Percentiles rank a stretch among this genome's conserved stretches.
phyloP scores from a whole-genome alignment of 2,329 filamentous ascomycete species.

The Lachnellula hyalina region DNA sequence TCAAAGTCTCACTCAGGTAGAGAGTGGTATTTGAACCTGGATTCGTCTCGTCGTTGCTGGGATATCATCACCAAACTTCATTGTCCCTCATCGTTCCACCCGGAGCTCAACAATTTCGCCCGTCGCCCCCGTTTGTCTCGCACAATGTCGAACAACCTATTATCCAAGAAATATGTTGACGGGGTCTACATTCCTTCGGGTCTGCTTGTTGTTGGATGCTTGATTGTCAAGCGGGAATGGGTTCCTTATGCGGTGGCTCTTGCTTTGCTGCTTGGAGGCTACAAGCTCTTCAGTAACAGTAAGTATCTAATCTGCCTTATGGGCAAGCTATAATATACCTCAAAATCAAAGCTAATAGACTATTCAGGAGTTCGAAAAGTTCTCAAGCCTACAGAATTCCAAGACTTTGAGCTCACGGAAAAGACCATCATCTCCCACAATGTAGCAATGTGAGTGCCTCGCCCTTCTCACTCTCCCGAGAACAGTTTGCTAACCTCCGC shows the following conservation, averaged over 20 bases:
- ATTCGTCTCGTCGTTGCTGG: too few species aligned
- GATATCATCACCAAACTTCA: too few species aligned
- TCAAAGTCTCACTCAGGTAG: too few species aligned
- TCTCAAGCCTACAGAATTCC: conserved; percentile 81
- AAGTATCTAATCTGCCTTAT: conserved; percentile 36
- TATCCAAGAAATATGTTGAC: conserved; percentile 63
- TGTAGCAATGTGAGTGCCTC: conserved; percentile 71
- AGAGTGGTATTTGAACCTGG: too few species aligned
- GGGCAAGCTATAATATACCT: background rate
- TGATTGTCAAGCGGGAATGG: conserved; percentile 76
- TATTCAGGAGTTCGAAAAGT: conserved; percentile 67
- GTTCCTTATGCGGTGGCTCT: conserved; percentile 63
- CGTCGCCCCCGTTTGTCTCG: background rate
- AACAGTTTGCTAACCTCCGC: conserved; percentile 12
- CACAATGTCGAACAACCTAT: conserved; percentile 1
- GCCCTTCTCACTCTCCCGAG: conserved; percentile 1
- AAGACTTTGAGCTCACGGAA: conserved; percentile 87
- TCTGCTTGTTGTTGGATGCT: conserved; percentile 69
- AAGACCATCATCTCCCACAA: conserved; percentile 98
- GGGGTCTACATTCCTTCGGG: conserved; percentile 80
- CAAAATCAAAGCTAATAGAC: conserved; percentile 7
- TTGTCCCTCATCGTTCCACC: too few species aligned
- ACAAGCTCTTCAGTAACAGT: conserved; percentile 70
- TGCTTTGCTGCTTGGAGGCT: conserved; percentile 60
- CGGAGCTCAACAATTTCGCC: conserved; percentile 1